Evolutionary conservation across 2,329 filamentous ascomycete species (phyloP).

Genomic region (Diplodia sapinea): DNA sequence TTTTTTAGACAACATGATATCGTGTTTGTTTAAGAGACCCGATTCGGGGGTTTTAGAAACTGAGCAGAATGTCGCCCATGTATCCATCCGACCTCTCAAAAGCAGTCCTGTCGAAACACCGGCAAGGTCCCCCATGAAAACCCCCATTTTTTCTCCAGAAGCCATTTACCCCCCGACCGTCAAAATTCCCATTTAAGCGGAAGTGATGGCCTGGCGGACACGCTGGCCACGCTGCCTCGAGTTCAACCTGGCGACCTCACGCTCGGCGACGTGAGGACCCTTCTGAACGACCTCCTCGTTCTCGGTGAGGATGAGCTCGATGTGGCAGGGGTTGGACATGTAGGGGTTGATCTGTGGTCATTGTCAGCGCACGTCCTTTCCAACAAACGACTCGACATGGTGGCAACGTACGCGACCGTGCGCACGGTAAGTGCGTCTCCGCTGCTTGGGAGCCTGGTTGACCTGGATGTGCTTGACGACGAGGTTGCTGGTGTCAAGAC

Average conservation of each 20-base stretch:
- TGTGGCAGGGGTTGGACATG: constrained; percentile 99
- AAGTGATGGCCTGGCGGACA: constrained; percentile 66
- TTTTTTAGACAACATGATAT: constrained; percentile 33
- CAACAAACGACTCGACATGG: constrained; percentile 1
- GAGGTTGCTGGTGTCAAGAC: constrained; percentile 84
- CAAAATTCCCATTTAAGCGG: constrained; percentile 49
- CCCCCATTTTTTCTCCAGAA: constrained; percentile 29
- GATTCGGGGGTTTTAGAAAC: constrained; percentile 26
- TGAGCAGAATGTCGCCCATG: constrained; percentile 29
- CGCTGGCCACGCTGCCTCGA: constrained; percentile 87
- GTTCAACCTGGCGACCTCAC: constrained; percentile 73
- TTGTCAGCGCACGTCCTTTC: background rate
- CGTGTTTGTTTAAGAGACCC: constrained; percentile 29
- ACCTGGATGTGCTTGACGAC: constrained; percentile 99
- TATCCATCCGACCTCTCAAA: constrained; percentile 32
- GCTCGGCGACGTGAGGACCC: constrained; percentile 70
- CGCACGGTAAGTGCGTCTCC: constrained; percentile 98
- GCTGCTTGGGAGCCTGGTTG: constrained; percentile 99
- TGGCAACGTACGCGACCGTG: constrained; percentile 91
- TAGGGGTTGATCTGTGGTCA: constrained; percentile 91
- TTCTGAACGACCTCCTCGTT: constrained; percentile 95
- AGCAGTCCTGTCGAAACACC: constrained; percentile 31
- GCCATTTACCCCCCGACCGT: constrained; percentile 12
- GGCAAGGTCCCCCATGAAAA: constrained; percentile 28
- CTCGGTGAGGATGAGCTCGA: constrained; percentile 99